phyloP scores from a whole-genome alignment of 345 rosid genomes.

The Citrus inodora region DNA sequence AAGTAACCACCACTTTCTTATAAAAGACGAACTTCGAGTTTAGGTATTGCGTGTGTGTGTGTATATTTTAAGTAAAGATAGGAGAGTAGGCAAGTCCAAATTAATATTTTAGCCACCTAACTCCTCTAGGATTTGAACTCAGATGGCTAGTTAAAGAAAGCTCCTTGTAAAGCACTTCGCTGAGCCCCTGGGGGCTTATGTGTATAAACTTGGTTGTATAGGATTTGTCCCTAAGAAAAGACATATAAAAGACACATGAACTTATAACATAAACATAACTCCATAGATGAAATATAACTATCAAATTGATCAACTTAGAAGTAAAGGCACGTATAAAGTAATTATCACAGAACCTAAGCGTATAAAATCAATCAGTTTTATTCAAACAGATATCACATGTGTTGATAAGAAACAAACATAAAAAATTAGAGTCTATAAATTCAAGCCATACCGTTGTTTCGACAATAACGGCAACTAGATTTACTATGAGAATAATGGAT shows the following conservation, averaged over 20 bases:
- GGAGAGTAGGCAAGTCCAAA: too few species aligned
- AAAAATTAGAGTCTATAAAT: background rate
- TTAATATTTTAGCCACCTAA: too few species aligned
- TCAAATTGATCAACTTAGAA: background rate
- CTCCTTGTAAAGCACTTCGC: too few species aligned
- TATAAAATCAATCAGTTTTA: background rate
- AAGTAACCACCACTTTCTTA: background rate
- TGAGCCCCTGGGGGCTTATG: too few species aligned
- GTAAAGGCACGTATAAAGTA: background rate
- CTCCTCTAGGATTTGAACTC: too few species aligned
- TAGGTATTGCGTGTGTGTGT: background rate
- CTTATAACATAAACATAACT: background rate
- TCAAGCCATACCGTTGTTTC: constrained; percentile 82
- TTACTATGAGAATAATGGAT: constrained; percentile 71
- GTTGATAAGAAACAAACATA: background rate
- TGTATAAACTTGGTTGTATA: background rate
- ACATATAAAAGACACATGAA: background rate
- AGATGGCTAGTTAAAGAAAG: too few species aligned
- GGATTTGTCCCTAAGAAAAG: background rate
- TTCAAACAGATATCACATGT: background rate
- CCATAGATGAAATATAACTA: background rate
- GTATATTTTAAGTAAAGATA: too few species aligned
- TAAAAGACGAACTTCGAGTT: background rate
- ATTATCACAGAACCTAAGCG: constrained; percentile 2
- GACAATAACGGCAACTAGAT: constrained; percentile 74